phyloP scores from a whole-genome alignment of 2,329 filamentous ascomycete genomes.

The Talaromyces amestolkiae region DNA sequence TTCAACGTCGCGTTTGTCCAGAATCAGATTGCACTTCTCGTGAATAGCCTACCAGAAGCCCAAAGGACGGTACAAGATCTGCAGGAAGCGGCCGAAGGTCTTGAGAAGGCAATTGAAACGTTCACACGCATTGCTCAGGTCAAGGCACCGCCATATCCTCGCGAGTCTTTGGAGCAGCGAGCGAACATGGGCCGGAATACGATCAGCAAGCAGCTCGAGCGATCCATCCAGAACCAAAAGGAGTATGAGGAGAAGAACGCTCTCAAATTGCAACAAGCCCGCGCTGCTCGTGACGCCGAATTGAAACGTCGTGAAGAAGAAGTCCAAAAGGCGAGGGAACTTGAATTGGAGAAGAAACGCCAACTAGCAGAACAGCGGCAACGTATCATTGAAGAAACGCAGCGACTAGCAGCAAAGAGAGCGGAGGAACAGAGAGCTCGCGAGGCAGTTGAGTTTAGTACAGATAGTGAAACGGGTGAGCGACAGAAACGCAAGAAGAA shows the following conservation, averaged over 20 bases:
- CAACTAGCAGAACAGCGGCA: slow-evolving; percentile 85
- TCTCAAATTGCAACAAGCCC: slow-evolving; percentile 77
- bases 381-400: slow-evolving; percentile 72
- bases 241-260: slow-evolving; percentile 94
- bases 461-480: slow-evolving; percentile 78
- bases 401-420: slow-evolving; percentile 67
- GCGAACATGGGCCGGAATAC: slow-evolving; percentile 97
- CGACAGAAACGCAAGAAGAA: slow-evolving; percentile 71
- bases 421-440: slow-evolving; percentile 67
- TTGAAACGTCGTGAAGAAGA: slow-evolving; percentile 74
- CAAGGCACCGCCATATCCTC: slow-evolving; percentile 78
- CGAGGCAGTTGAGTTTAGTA: slow-evolving; percentile 75
- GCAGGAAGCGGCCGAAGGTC: slow-evolving; percentile 71
- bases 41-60: slow-evolving; percentile 71
- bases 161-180: slow-evolving; percentile 85
- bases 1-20: slow-evolving; percentile 99
- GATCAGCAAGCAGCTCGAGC: slow-evolving; percentile 85
- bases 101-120: slow-evolving; percentile 79
- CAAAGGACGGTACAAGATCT: slow-evolving; percentile 78
- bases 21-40: slow-evolving; percentile 82
- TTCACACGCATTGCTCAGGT: slow-evolving; percentile 60
- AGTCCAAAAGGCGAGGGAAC: slow-evolving; percentile 64
- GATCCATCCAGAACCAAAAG: slow-evolving; percentile 76
- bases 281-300: slow-evolving; percentile 77
- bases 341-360: slow-evolving; percentile 69